A percentile compares a stretch with the other conserved stretches of the same genome.
phyloP scores from a whole-genome alignment of 805 yeast genomes.

The Brettanomyces anomalus region DNA sequence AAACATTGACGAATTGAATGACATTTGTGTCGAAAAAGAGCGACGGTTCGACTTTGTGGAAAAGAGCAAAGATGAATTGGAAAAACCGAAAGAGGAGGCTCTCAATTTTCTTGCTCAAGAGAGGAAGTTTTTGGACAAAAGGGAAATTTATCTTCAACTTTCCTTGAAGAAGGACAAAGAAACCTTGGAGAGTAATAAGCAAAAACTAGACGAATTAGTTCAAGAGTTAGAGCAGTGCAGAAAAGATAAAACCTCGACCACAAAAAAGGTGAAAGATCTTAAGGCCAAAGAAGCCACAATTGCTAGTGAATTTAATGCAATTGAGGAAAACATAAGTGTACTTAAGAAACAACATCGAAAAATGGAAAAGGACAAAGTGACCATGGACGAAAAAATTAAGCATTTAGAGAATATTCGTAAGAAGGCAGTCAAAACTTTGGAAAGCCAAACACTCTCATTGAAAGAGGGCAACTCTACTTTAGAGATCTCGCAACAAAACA shows the following conservation, averaged over 20 bases:
- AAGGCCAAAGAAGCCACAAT: slow-evolving; percentile 23
- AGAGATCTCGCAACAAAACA: slow-evolving; percentile 34
- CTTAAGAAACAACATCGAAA: slow-evolving; percentile 31
- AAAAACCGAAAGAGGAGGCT: slow-evolving; percentile 59
- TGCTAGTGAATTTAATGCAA: slow-evolving; percentile 14
- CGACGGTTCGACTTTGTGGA: slow-evolving; percentile 72
- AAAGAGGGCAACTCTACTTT: slow-evolving; percentile 39
- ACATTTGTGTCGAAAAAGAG: slow-evolving; percentile 72
- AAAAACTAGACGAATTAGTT: slow-evolving; percentile 30
- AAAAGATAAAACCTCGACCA: slow-evolving; percentile 35
- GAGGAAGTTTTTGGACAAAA: slow-evolving; percentile 44
- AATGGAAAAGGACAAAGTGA: slow-evolving; percentile 50
- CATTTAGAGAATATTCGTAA: slow-evolving; percentile 49
- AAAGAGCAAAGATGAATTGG: slow-evolving; percentile 57
- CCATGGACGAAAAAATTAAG: slow-evolving; percentile 69
- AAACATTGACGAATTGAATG: slow-evolving; percentile 68
- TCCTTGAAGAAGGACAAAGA: slow-evolving; percentile 32
- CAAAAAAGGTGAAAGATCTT: slow-evolving; percentile 26
- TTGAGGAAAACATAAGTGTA: slow-evolving; percentile 19
- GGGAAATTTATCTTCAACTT: slow-evolving; percentile 49
- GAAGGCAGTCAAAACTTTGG: slow-evolving; percentile 48
- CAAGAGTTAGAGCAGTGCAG: slow-evolving; percentile 9
- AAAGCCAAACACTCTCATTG: slow-evolving; percentile 36
- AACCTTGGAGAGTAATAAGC: slow-evolving; percentile 30
- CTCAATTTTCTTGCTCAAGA: slow-evolving; percentile 56